Evolutionary conservation across 83 land plant species (phyloP), one percentile per base, ranked within the genome.

Genomic region (Isoetes engelmannii): DNA sequence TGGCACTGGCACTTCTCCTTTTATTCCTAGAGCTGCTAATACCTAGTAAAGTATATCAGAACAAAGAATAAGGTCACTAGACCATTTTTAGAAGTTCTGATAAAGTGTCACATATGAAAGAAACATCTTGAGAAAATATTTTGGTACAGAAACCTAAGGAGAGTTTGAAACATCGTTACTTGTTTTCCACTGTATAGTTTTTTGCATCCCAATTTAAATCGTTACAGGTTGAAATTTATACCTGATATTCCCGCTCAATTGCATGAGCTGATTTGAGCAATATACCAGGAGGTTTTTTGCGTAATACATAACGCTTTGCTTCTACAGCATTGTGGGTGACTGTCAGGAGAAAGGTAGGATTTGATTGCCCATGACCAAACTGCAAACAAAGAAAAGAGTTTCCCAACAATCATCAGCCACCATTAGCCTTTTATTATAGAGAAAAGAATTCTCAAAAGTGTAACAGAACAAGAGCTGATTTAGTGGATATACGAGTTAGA

Each of bases 351-450:
- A 71, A 94, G 4, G 99, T 90, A 4, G 99, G 99, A 71, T 94
- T 94, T 17, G 99, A 94, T 70, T 94, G 99, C 13, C 99, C 99
- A 74, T 94, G 93, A 45, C 99, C 99, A 75, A 94, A 94, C 97
- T 94, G 69, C 70, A 83, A 45, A 13, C n/a, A 12, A 65, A 46
- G 68, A 65, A 65, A 21, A 4, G 17, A 7, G 19, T 21, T 41
- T 43, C 45, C 59, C 65, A 6, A 19, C 48, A 6, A 59, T 19
- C 19, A 67, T 9, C 19, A 18, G 68, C 62, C 55, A 71, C 41
- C 13, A 28, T 21, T 13, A 12, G 13, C 55, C 15, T 13, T 12
- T 15, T 15, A 13, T 0, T 15, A 15, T 1, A 13, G 55, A 53
- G 13, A 53, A 53, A 53, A 15, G 2, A 53, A 53, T 47, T 50